phyloP scores from a whole-genome alignment of 805 yeast species.

The Middelhovenomyces tepae region DNA sequence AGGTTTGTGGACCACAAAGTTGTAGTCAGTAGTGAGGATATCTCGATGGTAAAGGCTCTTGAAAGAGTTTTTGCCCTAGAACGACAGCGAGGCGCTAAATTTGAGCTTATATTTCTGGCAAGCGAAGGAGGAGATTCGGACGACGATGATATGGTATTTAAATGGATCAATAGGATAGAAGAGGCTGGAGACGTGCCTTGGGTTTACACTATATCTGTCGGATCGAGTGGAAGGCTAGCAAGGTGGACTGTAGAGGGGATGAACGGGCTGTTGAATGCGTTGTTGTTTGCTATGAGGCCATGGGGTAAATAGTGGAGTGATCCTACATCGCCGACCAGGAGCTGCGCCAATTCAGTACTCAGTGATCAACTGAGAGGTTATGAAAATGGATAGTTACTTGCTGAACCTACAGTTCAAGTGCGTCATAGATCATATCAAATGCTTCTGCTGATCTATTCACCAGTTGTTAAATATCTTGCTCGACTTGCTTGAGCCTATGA shows the following conservation, averaged over 20 bases:
- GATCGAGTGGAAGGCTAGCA: conserved; percentile 25
- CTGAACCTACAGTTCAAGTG: not conserved
- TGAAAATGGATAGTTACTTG: not conserved
- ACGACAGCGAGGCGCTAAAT: conserved; percentile 8
- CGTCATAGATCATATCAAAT: not conserved
- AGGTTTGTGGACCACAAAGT: conserved; percentile 60
- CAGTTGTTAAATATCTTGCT: no score
- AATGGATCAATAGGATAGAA: conserved; percentile 20
- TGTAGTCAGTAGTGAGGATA: conserved; percentile 58
- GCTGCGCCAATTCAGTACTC: conserved; percentile 3
- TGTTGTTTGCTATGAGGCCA: conserved; percentile 10
- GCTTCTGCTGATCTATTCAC: no score
- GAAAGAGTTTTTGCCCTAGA: conserved; percentile 13
- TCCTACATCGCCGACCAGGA: not conserved
- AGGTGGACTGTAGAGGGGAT: conserved; percentile 26
- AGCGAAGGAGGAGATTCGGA: conserved; percentile 17
- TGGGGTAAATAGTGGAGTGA: conserved; percentile 1
- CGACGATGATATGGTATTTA: conserved; percentile 23
- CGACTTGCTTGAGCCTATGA: no score
- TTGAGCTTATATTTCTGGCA: conserved; percentile 21
- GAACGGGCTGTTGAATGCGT: conserved; percentile 23
- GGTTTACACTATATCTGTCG: conserved; percentile 23
- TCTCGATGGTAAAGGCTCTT: conserved; percentile 45
- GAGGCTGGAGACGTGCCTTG: conserved; percentile 4
- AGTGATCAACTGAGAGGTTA: conserved; percentile 5